Percentiles rank a stretch among this genome's conserved stretches.
phyloP scores from a whole-genome alignment of 306 rosid genomes.

The Crotalaria pallida region DNA sequence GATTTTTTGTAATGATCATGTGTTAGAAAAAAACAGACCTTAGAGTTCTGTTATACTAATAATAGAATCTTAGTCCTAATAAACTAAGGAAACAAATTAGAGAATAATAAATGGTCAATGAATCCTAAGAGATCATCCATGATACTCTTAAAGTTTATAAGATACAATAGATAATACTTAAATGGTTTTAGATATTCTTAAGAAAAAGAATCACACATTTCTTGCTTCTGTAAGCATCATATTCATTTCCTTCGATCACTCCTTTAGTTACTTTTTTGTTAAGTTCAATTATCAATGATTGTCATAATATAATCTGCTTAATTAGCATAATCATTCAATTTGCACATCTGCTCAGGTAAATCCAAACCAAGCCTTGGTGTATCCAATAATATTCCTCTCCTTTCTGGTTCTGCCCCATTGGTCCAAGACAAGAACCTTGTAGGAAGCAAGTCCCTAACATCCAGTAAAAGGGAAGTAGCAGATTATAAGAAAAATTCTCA shows the following conservation, averaged over 20 bases:
- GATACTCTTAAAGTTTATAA: too few relatives aligned
- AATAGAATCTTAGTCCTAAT: too few relatives aligned
- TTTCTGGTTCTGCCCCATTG: slow-evolving; percentile 32
- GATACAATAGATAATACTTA: too few relatives aligned
- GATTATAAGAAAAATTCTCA: slow-evolving; percentile 32
- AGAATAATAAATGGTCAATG: too few relatives aligned
- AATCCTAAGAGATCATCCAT: too few relatives aligned
- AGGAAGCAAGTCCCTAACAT: slow-evolving; percentile 27
- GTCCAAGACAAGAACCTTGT: slow-evolving; percentile 20
- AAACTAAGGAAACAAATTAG: too few relatives aligned
- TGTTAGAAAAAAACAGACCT: too few relatives aligned
- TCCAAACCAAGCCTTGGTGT: slow-evolving; percentile 33
- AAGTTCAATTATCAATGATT: not conserved
- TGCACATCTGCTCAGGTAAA: slow-evolving; percentile 37
- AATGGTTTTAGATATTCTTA: too few relatives aligned
- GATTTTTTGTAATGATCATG: too few relatives aligned
- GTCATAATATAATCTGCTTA: not conserved
- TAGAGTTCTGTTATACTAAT: too few relatives aligned
- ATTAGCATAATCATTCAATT: slow-evolving; percentile 9
- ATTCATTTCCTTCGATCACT: not conserved
- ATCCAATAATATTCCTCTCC: slow-evolving; percentile 27
- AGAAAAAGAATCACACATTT: not conserved
- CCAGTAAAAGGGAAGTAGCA: slow-evolving; percentile 23
- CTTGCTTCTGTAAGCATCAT: slow-evolving; percentile 8
- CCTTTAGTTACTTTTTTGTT: slow-evolving; percentile 6